phyloP scores from a whole-genome alignment of 768 basidiomycete species.

The Termitomyces sp. region DNA sequence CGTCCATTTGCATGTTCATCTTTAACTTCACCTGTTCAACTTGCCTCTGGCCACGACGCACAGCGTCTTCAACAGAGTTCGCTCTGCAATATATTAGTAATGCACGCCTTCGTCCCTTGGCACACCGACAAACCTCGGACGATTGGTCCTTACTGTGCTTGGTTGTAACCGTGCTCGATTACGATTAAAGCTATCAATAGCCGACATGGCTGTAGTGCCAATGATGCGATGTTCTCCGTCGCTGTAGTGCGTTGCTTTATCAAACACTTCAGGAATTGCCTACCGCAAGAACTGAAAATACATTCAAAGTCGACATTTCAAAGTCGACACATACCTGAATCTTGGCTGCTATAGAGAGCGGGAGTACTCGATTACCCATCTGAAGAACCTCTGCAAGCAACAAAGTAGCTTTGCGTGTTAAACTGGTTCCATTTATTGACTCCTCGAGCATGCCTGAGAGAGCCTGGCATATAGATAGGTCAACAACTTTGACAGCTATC shows the following conservation, averaged over 20 bases:
- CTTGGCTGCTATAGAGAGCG: constrained; percentile 73
- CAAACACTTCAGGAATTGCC: constrained; percentile 84
- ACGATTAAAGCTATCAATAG: constrained; percentile 93
- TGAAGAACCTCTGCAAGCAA: constrained; percentile 90
- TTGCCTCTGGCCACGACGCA: constrained; percentile 84
- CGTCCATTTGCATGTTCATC: constrained; percentile 93
- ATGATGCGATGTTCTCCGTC: constrained; percentile 75
- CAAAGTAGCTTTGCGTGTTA: constrained; percentile 88
- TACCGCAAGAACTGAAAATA: constrained; percentile 24
- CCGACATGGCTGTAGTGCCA: constrained; percentile 79
- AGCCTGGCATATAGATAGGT: constrained; percentile 46
- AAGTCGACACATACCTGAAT: constrained; percentile 59
- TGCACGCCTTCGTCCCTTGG: neutral
- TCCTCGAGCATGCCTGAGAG: constrained; percentile 85
- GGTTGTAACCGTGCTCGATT: constrained; percentile 74
- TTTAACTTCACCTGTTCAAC: constrained; percentile 89
- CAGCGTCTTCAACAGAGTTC: constrained; percentile 80
- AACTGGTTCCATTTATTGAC: constrained; percentile 59
- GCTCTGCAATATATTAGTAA: constrained; percentile 38
- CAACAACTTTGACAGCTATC: neutral
- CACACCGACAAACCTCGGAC: constrained; percentile 51
- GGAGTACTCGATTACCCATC: constrained; percentile 83
- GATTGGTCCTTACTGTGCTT: constrained; percentile 44
- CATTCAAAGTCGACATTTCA: neutral
- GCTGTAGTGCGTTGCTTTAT: constrained; percentile 78